phyloP scores from a whole-genome alignment of 2,329 filamentous ascomycete genomes.

The Cytospora paraplurivora region DNA sequence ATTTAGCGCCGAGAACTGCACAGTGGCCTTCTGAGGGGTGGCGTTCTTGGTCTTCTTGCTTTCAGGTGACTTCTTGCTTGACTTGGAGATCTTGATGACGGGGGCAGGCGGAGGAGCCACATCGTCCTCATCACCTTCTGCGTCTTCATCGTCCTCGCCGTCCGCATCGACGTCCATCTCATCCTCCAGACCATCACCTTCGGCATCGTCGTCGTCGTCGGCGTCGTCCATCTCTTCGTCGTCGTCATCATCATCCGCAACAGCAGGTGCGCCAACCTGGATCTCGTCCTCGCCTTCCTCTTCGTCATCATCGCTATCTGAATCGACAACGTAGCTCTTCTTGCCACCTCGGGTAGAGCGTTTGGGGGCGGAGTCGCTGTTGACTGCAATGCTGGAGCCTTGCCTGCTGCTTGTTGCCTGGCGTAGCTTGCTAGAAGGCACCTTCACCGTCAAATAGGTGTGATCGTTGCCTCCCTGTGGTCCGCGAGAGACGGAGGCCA shows the following conservation, averaged over 20 bases:
- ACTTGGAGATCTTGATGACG: slow-evolving; percentile 54
- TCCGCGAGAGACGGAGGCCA: slow-evolving; percentile 46
- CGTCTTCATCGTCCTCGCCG: slow-evolving; percentile 47
- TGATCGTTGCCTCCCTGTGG: slow-evolving; percentile 48
- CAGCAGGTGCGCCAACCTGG: slow-evolving; percentile 34
- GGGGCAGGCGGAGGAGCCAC: slow-evolving; percentile 41
- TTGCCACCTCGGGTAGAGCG: slow-evolving; percentile 55
- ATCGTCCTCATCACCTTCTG: slow-evolving; percentile 54
- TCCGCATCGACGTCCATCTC: slow-evolving; percentile 50
- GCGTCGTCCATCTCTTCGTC: slow-evolving; percentile 46
- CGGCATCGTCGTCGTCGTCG: slow-evolving; percentile 45
- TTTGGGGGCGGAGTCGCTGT: slow-evolving; percentile 51
- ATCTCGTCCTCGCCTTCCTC: slow-evolving; percentile 36
- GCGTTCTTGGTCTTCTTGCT: slow-evolving; percentile 41
- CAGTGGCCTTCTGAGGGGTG: slow-evolving; percentile 30
- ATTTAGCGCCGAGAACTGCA: slow-evolving; percentile 40
- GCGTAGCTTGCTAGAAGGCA: slow-evolving; percentile 54
- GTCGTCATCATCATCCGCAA: slow-evolving; percentile 39
- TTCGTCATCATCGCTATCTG: slow-evolving; percentile 38
- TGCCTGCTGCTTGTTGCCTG: slow-evolving; percentile 49
- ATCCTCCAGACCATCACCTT: slow-evolving; percentile 40
- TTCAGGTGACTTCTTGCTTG: slow-evolving; percentile 36
- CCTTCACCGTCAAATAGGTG: slow-evolving; percentile 54
- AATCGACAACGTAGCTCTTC: slow-evolving; percentile 63
- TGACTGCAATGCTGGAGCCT: slow-evolving; percentile 36